phyloP scores from a whole-genome alignment of 2,329 filamentous ascomycete genomes.

The Bipolaris oryzae region DNA sequence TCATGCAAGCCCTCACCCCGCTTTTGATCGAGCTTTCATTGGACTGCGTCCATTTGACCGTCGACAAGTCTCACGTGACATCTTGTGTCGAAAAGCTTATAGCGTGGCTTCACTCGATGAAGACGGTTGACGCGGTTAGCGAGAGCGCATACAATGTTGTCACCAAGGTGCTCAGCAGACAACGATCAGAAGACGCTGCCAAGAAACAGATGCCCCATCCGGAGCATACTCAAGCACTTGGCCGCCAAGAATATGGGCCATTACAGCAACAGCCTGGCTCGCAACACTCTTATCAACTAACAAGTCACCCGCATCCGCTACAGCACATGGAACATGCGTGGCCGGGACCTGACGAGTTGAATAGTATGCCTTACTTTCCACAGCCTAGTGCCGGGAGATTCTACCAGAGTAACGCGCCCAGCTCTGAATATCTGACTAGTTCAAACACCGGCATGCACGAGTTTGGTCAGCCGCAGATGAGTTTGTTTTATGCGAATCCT shows the following conservation, averaged over 20 bases:
- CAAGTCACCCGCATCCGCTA: not conserved
- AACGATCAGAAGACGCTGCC: constrained; percentile 1
- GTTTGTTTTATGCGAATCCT: constrained; percentile 18
- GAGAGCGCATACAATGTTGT: constrained; percentile 34
- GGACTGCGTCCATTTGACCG: constrained; percentile 28
- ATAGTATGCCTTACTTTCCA: not conserved
- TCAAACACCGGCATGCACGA: not conserved
- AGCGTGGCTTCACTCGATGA: constrained; percentile 41
- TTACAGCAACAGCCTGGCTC: not conserved
- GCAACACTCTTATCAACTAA: not conserved
- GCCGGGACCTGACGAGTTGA: not conserved
- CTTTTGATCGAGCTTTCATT: constrained; percentile 47
- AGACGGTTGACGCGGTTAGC: constrained; percentile 33
- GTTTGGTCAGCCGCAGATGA: constrained; percentile 10
- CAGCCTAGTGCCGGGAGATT: not conserved
- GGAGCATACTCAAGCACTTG: not conserved
- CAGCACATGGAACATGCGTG: not conserved
- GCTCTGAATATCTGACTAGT: constrained; percentile 1
- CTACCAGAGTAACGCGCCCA: not conserved
- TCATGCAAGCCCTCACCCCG: constrained; percentile 49
- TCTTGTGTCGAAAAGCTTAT: constrained; percentile 36
- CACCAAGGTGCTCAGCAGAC: constrained; percentile 17
- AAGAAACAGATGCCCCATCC: not conserved
- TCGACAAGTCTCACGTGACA: constrained; percentile 30
- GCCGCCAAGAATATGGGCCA: not conserved